Percentiles rank a stretch among this genome's conserved stretches.
phyloP scores from a whole-genome alignment of 352 stramenopile genomes.

The Globisporangium nagaii region DNA sequence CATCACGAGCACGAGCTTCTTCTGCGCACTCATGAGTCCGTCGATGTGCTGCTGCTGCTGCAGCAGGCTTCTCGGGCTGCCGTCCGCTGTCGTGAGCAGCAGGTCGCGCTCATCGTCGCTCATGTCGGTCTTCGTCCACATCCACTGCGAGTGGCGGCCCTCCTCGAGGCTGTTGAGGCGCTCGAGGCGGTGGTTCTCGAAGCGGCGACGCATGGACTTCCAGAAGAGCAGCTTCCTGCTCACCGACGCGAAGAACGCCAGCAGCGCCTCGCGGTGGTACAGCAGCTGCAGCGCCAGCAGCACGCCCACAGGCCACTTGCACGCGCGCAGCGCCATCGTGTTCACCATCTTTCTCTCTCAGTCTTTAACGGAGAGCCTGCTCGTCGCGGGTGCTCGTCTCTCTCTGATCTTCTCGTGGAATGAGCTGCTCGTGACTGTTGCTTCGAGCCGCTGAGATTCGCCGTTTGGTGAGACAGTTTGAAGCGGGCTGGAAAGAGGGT shows the following conservation, averaged over 20 bases:
- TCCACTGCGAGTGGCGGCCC: constrained; percentile 66
- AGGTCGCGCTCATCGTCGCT: constrained; percentile 23
- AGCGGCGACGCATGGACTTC: constrained; percentile 70
- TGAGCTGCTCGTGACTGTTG: too few species aligned
- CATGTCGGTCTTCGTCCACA: constrained; percentile 49
- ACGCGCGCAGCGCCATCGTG: neutral
- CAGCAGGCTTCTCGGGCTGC: constrained; percentile 8
- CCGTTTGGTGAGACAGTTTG: too few species aligned
- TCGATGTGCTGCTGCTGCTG: constrained; percentile 20
- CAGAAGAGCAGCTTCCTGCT: constrained; percentile 60
- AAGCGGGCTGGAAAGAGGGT: too few species aligned
- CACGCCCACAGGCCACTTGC: constrained; percentile 14
- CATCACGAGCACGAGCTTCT: constrained; percentile 91
- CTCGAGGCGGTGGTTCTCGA: constrained; percentile 66
- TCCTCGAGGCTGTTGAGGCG: constrained; percentile 60
- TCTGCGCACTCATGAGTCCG: constrained; percentile 67
- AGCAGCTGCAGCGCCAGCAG: constrained; percentile 37
- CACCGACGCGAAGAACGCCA: constrained; percentile 29
- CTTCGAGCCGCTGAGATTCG: too few species aligned
- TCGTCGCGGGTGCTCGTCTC: neutral
- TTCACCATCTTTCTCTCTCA: constrained; percentile 9
- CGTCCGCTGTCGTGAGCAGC: constrained; percentile 26
- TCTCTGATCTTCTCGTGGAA: too few species aligned
- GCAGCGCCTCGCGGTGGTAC: constrained; percentile 44
- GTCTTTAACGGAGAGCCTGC: neutral